phyloP scores from a whole-genome alignment of 441 rosid genomes.

The Eutrema salsugineum region DNA sequence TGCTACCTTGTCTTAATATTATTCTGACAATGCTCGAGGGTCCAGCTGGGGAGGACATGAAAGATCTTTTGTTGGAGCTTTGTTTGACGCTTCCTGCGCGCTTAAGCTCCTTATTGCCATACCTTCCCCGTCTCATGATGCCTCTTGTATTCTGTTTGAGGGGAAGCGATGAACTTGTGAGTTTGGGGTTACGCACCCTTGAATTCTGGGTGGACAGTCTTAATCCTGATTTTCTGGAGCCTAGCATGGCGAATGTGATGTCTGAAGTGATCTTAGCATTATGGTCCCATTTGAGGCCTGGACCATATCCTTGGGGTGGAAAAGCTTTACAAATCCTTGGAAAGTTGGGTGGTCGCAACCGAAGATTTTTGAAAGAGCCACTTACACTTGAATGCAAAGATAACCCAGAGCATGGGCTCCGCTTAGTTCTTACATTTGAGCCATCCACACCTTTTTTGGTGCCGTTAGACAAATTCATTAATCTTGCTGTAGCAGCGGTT shows the following conservation, averaged over 20 bases:
- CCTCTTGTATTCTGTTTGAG: conserved; percentile 93
- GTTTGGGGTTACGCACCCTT: conserved; percentile 89
- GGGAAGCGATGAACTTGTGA: conserved; percentile 92
- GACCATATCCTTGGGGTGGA: conserved; percentile 93
- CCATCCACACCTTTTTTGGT: conserved; percentile 97
- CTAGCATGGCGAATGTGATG: conserved; percentile 98
- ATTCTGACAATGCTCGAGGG: conserved; percentile 96
- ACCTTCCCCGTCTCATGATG: conserved; percentile 92
- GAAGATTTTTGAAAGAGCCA: conserved; percentile 97
- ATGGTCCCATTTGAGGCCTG: conserved; percentile 98
- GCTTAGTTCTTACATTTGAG: conserved; percentile 96
- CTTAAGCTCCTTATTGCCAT: conserved; percentile 91
- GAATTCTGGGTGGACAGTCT: conserved; percentile 99
- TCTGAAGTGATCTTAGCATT: conserved; percentile 96
- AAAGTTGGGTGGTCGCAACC: conserved; percentile 97
- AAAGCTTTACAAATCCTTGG: conserved; percentile 97
- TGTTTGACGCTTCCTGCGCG: conserved; percentile 98
- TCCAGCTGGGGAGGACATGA: conserved; percentile 97
- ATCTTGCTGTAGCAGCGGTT: conserved; percentile 96
- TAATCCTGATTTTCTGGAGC: conserved; percentile 98
- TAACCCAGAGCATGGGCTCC: conserved; percentile 98
- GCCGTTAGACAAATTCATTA: conserved; percentile 91
- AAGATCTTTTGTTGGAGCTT: conserved; percentile 91
- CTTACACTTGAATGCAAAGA: conserved; percentile 99
- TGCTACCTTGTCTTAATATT: conserved; percentile 96